Evolutionary conservation across 352 stramenopile genomes (phyloP).

Genomic region (Achlya hypogyna): DNA sequence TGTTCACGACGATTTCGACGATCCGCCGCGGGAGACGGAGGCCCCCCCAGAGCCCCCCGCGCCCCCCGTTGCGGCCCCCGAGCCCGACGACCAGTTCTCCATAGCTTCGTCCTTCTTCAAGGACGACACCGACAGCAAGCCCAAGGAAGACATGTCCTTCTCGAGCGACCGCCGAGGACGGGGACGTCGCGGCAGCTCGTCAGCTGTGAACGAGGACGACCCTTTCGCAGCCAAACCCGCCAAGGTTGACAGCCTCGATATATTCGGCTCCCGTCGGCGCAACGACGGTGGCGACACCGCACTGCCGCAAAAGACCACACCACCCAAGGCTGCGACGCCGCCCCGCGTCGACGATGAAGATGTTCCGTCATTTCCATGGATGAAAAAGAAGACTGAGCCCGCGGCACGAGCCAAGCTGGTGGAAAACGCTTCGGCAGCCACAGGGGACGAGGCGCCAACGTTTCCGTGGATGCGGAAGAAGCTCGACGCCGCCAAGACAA

Average conservation of each 20-base stretch:
- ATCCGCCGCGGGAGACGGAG: neutral
- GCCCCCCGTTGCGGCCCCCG: neutral
- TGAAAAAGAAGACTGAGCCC: neutral
- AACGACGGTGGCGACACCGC: neutral
- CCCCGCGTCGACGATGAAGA: neutral
- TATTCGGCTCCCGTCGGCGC: neutral
- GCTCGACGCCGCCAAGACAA: neutral
- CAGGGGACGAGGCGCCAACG: neutral
- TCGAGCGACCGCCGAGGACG: neutral
- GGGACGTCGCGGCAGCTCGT: neutral
- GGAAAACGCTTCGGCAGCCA: neutral
- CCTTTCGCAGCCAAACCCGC: neutral
- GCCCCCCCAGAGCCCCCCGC: neutral
- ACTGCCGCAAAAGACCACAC: neutral
- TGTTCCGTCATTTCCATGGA: constrained; percentile 3
- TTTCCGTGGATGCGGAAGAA: neutral
- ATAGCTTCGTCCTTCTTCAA: constrained; percentile 16
- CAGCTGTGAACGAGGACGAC: neutral
- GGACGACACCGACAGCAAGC: neutral
- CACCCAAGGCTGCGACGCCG: neutral
- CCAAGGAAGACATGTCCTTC: neutral
- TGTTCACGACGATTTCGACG: neutral
- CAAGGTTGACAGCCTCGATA: constrained; percentile 3
- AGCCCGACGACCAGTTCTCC: neutral
- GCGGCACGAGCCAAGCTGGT: neutral